Evolutionary conservation across 495 filamentous ascomycete genomes (phyloP).

Genomic region (Beverwykella pulmonaria): DNA sequence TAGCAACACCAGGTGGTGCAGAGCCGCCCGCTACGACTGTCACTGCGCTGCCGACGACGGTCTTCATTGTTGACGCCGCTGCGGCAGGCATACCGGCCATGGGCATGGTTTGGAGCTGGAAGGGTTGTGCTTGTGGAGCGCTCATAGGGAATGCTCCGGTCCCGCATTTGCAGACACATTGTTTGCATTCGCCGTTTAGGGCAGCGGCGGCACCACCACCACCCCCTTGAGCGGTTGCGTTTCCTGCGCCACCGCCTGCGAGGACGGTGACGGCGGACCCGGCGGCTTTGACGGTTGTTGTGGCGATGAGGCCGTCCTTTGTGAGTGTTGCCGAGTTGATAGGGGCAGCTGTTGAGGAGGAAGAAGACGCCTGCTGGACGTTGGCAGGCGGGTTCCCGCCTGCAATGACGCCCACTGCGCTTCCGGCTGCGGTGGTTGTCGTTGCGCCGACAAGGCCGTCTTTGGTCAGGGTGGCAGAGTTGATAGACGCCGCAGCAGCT

Average conservation of each 20-base stretch:
- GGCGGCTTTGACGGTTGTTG: background rate
- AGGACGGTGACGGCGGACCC: slow-evolving; percentile 15
- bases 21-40: slow-evolving; percentile 20
- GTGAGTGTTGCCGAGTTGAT: slow-evolving; percentile 10
- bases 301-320: background rate
- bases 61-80: slow-evolving; percentile 17
- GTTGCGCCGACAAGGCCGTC: slow-evolving; percentile 3
- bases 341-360: background rate
- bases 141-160: slow-evolving; percentile 22
- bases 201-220: background rate
- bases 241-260: slow-evolving; percentile 1
- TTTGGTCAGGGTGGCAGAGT: background rate
- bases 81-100: slow-evolving; percentile 15
- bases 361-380: background rate
- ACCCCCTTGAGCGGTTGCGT: background rate
- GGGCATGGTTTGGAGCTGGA: slow-evolving; percentile 25
- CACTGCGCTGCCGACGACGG: slow-evolving; percentile 12
- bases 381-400: background rate
- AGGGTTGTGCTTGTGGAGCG: slow-evolving; percentile 21
- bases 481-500: slow-evolving; percentile 1
- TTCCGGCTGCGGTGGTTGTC: background rate
- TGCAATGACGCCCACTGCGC: background rate
- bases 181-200: background rate
- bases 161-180: slow-evolving; percentile 24
- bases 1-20: background rate